Evolutionary conservation across 805 yeast species (phyloP).

Genomic region (Saccharomycopsis guyanensis): DNA sequence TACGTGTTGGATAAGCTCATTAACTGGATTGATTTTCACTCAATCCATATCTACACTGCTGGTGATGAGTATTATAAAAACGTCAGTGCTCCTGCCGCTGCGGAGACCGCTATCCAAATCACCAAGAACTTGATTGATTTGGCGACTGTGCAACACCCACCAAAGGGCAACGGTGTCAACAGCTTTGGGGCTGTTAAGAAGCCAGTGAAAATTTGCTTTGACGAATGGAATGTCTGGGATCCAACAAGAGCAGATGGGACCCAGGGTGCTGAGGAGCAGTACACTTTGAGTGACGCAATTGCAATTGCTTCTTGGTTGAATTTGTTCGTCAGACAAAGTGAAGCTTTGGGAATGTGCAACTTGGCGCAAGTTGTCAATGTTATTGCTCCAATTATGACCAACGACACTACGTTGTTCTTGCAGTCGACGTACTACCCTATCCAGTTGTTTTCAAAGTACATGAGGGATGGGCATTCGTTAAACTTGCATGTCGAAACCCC

Average conservation of each 20-base stretch:
- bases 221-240: constrained; percentile 35
- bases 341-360: constrained; percentile 29
- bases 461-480: constrained; percentile 28
- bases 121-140: constrained; percentile 27
- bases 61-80: constrained; percentile 25
- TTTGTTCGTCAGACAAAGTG: constrained; percentile 29
- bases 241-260: constrained; percentile 27
- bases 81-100: constrained; percentile 28
- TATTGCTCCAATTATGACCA: constrained; percentile 32
- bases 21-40: constrained; percentile 27
- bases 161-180: constrained; percentile 6
- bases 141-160: constrained; percentile 25
- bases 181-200: constrained; percentile 13
- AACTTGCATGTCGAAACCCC: constrained; percentile 28
- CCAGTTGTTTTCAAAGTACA: constrained; percentile 26
- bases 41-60: constrained; percentile 30
- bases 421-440: constrained; percentile 29
- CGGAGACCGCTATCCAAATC: constrained; percentile 29
- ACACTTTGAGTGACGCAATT: constrained; percentile 28
- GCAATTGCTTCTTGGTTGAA: constrained; percentile 32
- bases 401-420: constrained; percentile 23
- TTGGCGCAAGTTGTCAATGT: constrained; percentile 31
- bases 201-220: constrained; percentile 27
- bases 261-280: constrained; percentile 29
- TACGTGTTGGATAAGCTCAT: constrained; percentile 25